Percentiles rank a stretch among this genome's conserved stretches.
Conservation (phyloP, 108 stramenopile species). For the Skeletonema potamos region DNA sequence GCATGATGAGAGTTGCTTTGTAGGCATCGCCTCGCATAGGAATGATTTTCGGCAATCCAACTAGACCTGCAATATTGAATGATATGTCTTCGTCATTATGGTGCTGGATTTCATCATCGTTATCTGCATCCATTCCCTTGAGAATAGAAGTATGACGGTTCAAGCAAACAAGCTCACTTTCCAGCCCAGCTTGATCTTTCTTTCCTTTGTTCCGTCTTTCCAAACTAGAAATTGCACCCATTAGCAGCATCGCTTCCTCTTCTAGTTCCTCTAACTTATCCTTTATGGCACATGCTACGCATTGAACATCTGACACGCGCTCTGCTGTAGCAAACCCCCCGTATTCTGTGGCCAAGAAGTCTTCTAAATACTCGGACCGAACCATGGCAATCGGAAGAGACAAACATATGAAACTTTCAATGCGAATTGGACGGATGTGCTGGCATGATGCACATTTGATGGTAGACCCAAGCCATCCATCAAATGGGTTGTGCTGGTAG, state of each 20-base stretch:
- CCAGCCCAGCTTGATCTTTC: neutral
- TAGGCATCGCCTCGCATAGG: constrained; percentile 53
- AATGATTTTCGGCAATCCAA: constrained; percentile 1
- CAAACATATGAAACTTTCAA: constrained; percentile 60
- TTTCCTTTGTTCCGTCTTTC: constrained; percentile 15
- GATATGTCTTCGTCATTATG: constrained; percentile 27
- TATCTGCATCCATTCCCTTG: constrained; percentile 33
- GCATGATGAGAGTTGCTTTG: constrained; percentile 69
- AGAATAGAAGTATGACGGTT: constrained; percentile 17
- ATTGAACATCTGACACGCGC: constrained; percentile 75
- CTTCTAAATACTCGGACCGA: constrained; percentile 52
- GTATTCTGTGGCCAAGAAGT: constrained; percentile 39
- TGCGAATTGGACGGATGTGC: constrained; percentile 72
- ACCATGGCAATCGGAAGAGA: constrained; percentile 43
- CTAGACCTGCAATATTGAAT: neutral
- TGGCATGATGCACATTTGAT: constrained; percentile 68
- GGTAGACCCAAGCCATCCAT: constrained; percentile 81
- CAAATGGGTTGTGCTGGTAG: constrained; percentile 57
- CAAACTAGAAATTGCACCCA: constrained; percentile 54
- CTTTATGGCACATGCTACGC: constrained; percentile 63
- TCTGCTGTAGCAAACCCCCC: constrained; percentile 55
- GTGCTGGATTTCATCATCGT: constrained; percentile 38
- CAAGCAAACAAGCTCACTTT: constrained; percentile 3
- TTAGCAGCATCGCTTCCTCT: constrained; percentile 61
- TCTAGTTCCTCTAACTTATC: constrained; percentile 46